Percentiles rank a stretch among this genome's conserved stretches.
These are phyloP conservation scores for Penicillium tannophilum DNA, from an alignment of 495 filamentous ascomycete genomes.

Conservation along the genomic window DNA sequence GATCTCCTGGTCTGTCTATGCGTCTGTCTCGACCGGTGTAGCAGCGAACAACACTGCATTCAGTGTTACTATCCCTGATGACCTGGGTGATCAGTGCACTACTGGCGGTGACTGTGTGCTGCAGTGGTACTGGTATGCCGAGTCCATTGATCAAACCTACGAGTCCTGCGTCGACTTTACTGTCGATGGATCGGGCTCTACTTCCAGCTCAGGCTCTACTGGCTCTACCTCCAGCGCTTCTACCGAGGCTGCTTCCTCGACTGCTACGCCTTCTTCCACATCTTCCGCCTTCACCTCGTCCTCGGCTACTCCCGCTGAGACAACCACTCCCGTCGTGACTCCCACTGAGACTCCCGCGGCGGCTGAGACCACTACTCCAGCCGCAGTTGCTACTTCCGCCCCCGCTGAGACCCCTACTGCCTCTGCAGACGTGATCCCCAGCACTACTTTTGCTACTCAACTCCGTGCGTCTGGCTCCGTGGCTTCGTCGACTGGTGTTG, in stretches of 20 bases:
- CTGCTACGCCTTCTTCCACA: not conserved
- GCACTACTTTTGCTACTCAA: conserved; percentile 17
- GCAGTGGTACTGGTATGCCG: conserved; percentile 71
- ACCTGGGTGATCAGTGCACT: conserved; percentile 56
- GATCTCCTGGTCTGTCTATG: conserved; percentile 59
- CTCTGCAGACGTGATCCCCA: conserved; percentile 6
- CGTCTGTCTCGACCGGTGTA: conserved; percentile 47
- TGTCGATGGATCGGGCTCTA: conserved; percentile 39
- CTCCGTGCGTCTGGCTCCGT: conserved; percentile 12
- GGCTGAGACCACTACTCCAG: conserved; percentile 3
- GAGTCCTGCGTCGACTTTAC: conserved; percentile 75
- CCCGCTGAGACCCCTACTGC: conserved; percentile 6
- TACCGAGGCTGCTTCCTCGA: not conserved
- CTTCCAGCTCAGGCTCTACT: conserved; percentile 17
- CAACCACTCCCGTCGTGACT: conserved; percentile 8
- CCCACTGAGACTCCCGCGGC: conserved; percentile 10
- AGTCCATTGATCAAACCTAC: conserved; percentile 69
- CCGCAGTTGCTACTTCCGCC: conserved; percentile 5
- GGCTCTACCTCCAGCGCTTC: conserved; percentile 11
- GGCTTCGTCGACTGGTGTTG: conserved; percentile 10
- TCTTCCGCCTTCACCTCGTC: not conserved
- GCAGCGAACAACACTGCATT: conserved; percentile 64
- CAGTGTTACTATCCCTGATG: conserved; percentile 63
- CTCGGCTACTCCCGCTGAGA: conserved; percentile 7
- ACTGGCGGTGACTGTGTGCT: conserved; percentile 66